Base-by-base conservation (phyloP, 768 basidiomycete genomes). In the Antrodiella citrinella region DNA sequence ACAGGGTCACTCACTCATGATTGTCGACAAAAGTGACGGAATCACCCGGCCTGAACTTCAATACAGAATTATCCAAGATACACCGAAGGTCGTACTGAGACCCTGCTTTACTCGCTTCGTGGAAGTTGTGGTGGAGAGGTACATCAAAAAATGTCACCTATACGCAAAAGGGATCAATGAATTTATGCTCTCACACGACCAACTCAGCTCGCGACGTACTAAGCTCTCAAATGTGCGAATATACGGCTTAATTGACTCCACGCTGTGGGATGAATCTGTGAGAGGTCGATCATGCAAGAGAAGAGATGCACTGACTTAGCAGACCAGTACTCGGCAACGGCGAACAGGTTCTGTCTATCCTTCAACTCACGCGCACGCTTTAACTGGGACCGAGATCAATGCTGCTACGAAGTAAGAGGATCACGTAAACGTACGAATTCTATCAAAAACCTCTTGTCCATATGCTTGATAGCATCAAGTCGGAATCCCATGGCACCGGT, bases 11-110 rank as follows among this genome's bases (percentile, higher is more conserved):
- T 66, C 54, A 90, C 89, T 92, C 90, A 56, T 92, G 89, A 64
- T 91, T 92, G 58, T 92, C 89, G 4, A 91, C 89, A 59, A 91
- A 91, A 0, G 89, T 91, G 4, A 96, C 89, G 3, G 92, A 87
- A 61, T 92, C 88, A 22, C 75, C 70, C 2, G 93, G 91, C 52
- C 80, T 76, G 2, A 68, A 60, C 50, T 83, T 72, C 15, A 90
- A 74, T 10, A 97, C 64, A 1, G 87, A 85, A 43, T 76, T 72
- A 47, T 84, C 71, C 38, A 93, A 69, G 53, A 97, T 82, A 25
- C 62, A 77, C 53, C 91, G 71, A 43, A 97, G 73, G 66, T 95
- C 92, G 59, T 81, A 95, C 15, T 72, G 68, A 26, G 73, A 72
- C 24, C 82, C 76, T 13, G 70, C 69, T 54, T 80, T 77, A 63